phyloP scores from a whole-genome alignment of 257 asterid species.

The Nicotiana otophora region DNA sequence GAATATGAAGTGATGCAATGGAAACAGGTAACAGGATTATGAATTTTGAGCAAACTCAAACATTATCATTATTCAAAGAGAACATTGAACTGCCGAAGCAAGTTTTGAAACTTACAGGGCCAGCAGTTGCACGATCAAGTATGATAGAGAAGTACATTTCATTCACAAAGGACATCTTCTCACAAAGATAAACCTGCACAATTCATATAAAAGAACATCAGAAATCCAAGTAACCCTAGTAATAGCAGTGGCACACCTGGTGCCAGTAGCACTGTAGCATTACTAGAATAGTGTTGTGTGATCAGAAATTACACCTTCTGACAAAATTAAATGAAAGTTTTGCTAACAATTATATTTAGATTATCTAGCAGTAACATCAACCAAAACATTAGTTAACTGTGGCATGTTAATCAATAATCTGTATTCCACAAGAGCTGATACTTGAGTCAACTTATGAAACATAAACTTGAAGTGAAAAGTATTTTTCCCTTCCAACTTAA shows the following conservation, averaged over 20 bases:
- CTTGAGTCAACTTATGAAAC: not conserved
- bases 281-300: not conserved
- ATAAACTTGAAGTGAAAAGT: not conserved
- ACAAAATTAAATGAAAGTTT: not conserved
- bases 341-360: not conserved
- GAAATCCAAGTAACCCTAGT: not conserved
- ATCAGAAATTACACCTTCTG: not conserved
- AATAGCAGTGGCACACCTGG: not conserved
- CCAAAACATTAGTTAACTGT: not conserved
- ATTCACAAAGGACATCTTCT: slow-evolving; percentile 83
- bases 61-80: not conserved
- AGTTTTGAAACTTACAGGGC: slow-evolving; percentile 66
- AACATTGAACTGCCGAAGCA: not conserved
- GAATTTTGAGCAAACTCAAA: not conserved
- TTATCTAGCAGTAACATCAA: not conserved
- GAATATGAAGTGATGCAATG: not conserved
- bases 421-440: not conserved
- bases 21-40: not conserved
- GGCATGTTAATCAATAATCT: not conserved
- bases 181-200: slow-evolving; percentile 80
- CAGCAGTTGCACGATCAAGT: slow-evolving; percentile 87
- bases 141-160: slow-evolving; percentile 98
- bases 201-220: not conserved
- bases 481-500: not conserved
- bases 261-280: not conserved